Percentiles rank a stretch among this genome's conserved stretches.
Conservation (phyloP, 495 filamentous ascomycete species). For the Oidiodendron maius region DNA sequence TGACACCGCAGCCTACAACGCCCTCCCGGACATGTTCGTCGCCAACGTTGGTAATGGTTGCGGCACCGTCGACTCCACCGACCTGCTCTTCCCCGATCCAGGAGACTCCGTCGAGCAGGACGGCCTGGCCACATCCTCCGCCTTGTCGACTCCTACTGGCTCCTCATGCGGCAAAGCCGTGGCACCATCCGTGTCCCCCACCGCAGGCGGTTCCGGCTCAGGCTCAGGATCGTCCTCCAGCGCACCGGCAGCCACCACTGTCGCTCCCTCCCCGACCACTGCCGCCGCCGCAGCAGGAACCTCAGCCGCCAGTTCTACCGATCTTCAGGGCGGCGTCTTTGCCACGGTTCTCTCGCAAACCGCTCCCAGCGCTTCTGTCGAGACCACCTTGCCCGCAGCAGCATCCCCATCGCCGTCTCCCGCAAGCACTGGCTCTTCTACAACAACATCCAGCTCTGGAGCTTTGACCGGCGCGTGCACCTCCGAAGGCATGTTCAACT, state of each 20-base stretch:
- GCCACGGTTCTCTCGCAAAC: slow-evolving; percentile 10
- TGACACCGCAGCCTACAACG: slow-evolving; percentile 39
- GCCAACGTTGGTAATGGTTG: slow-evolving; percentile 65
- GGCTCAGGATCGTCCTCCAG: neutral
- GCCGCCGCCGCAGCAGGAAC: slow-evolving; percentile 18
- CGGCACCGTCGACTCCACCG: slow-evolving; percentile 33
- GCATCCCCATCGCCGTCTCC: slow-evolving; percentile 9
- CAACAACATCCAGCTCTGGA: slow-evolving; percentile 13
- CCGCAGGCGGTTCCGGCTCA: neutral
- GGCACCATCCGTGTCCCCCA: neutral
- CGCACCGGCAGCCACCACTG: neutral
- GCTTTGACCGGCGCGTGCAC: slow-evolving; percentile 37
- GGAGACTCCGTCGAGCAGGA: slow-evolving; percentile 45
- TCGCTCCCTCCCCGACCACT: slow-evolving; percentile 2
- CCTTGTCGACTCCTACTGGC: slow-evolving; percentile 1
- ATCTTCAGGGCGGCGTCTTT: slow-evolving; percentile 15
- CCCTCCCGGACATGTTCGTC: slow-evolving; percentile 73
- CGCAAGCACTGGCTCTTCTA: slow-evolving; percentile 1
- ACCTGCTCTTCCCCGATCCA: slow-evolving; percentile 50
- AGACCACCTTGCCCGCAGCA: slow-evolving; percentile 12
- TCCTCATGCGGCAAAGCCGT: neutral
- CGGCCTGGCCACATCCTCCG: slow-evolving; percentile 8
- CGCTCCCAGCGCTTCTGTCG: slow-evolving; percentile 5
- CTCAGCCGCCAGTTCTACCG: slow-evolving; percentile 12
- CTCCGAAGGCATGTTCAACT: slow-evolving; percentile 57